These are phyloP conservation scores for Salix brachista DNA, from an alignment of 345 rosid genomes.

Conservation along the genomic window DNA sequence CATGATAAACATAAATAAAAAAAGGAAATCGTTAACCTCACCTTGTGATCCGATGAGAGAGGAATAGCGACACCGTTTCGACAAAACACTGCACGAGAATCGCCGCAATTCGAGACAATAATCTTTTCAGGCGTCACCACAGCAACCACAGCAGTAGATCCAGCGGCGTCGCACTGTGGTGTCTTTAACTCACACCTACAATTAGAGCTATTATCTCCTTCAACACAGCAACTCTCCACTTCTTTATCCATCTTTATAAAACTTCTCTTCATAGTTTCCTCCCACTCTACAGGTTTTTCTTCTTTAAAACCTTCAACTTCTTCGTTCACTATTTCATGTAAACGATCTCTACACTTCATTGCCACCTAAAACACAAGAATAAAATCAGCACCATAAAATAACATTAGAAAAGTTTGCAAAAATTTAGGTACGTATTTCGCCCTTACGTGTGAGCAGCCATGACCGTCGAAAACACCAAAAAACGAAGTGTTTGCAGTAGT, in stretches of 20 bases:
- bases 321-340: slow-evolving; percentile 52
- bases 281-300: slow-evolving; percentile 43
- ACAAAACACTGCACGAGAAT: slow-evolving; percentile 84
- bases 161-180: slow-evolving; percentile 83
- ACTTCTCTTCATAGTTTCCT: slow-evolving; percentile 50
- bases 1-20: not conserved
- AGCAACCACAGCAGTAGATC: slow-evolving; percentile 80
- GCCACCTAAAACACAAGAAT: slow-evolving; percentile 43
- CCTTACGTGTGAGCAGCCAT: slow-evolving; percentile 95
- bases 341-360: slow-evolving; percentile 50
- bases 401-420: not conserved
- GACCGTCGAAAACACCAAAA: slow-evolving; percentile 90
- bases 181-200: slow-evolving; percentile 75
- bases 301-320: slow-evolving; percentile 29
- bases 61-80: slow-evolving; percentile 69
- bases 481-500: slow-evolving; percentile 21
- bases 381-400: not conserved
- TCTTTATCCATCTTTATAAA: slow-evolving; percentile 63
- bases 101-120: slow-evolving; percentile 78
- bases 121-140: slow-evolving; percentile 62
- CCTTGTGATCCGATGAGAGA: slow-evolving; percentile 81
- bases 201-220: slow-evolving; percentile 10
- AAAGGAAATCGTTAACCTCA: not conserved
- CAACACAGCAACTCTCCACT: slow-evolving; percentile 31
- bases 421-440: too few species aligned